Base-by-base conservation (phyloP, 2,329 filamentous ascomycete species). In the Cordyceps farinosa region DNA sequence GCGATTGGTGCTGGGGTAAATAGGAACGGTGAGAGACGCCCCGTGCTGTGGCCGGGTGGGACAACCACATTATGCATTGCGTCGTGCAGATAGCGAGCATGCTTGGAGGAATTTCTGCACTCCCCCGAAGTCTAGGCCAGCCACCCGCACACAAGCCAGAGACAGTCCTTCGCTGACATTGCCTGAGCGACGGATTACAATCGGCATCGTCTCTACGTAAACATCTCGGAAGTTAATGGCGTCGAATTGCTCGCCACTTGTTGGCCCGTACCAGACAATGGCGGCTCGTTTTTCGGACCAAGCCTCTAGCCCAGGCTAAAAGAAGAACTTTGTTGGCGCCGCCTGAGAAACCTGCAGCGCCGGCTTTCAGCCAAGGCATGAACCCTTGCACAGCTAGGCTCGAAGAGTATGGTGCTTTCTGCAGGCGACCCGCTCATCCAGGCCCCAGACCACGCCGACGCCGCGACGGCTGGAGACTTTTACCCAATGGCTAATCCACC, bases 401-500 rank as follows among this genome's bases (percentile, higher is more conserved):
- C n/a, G n/a, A 63, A 63, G 29, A 58, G 54, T 51, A 45, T 56
- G 59, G 57, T 66, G 63, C 55, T 56, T 63, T 44, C 55, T 62
- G 47, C 55, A 61, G 58, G 56, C 51, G 65, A 60, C 64, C 62
- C 56, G 60, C 61, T 62, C 50, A 63, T 57, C 36, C 62, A 62
- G 54, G 62, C 45, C 63, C 66, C 53, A 36, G 54, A 53, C 47
- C 47, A 53, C 11, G 47, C 53, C 61, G 54, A 30, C 30, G 52
- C 61, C 32, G 42, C 30, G 38, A 54, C 10, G 32, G 51, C 51
- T 55, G 59, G 59, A 45, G 34, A 51, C 47, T 58, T 63, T 58
- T 44, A 22, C 27, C 9, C 48, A 58, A 34, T 45, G 44, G 30
- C 29, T 36, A 48, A 44, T 62, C 61, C 65, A 69, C 68, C 70